Base-by-base conservation (phyloP, 2,329 filamentous ascomycete genomes). In the Fusarium lateritium region DNA sequence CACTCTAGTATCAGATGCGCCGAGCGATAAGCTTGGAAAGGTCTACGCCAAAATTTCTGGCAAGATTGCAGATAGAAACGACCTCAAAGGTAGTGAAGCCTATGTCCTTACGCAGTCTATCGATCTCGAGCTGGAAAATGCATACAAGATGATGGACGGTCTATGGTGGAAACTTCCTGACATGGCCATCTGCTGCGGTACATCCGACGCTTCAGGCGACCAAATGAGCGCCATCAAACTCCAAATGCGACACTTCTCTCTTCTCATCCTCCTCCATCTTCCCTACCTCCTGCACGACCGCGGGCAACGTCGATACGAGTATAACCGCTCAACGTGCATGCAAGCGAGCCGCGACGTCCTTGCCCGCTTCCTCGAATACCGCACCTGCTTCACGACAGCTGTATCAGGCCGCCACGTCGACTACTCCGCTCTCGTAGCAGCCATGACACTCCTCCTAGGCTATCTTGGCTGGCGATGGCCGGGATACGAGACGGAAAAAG, bases 191-290 rank as follows among this genome's bases (percentile, higher is more conserved):
- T 74, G 65, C 60, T 73, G 73, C 50, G 46, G 31, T 15, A 51
- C 71, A n/a, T 55, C 72, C 3, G 64, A 75, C 33, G 24, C 38
- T 15, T 65, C 62, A 38, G 53, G 58, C 43, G 60, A 69, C 26
- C 66, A 75, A 4, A 56, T 77, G 34, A 61, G 74, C 7, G 77
- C 79, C 7, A 67, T 83, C 8, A 81, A 85, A 70, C 73, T 83
- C 8, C 86, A 88, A 59, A 79, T 88, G 45, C 79, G 82, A 4
- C 84, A 88, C 63, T 83, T 84, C 67, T 81, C 83, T 34, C 78
- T 88, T 5, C 76, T 87, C 9, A 81, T 85, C 34, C 79, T 85
- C 10, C 79, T 88, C 0, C 86, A 89, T 62, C 79, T 89, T 2
- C 87, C 86, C 0, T 88, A 85, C 62, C 83, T 88, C 75, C 79